Percentiles rank a stretch among this genome's conserved stretches.
These are phyloP conservation scores for Hyphopichia khmerensis DNA, from an alignment of 1,139 yeast genomes.

Conservation along the genomic window DNA sequence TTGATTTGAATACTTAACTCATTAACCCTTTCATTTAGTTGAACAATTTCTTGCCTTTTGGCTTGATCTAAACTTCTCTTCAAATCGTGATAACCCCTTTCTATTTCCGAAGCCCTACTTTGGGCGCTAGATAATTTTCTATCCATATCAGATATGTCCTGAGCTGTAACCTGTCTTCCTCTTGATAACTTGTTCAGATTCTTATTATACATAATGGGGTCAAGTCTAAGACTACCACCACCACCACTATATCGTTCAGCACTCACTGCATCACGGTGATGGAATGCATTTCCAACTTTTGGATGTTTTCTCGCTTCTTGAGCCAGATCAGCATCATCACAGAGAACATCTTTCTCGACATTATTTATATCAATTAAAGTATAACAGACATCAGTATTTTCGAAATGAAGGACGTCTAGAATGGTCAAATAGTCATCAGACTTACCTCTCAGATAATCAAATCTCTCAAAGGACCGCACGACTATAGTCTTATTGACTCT, in stretches of 20 bases:
- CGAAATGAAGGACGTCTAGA: slow-evolving; percentile 58
- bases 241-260: slow-evolving; percentile 41
- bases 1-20: slow-evolving; percentile 15
- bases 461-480: slow-evolving; percentile 52
- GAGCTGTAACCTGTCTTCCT: slow-evolving; percentile 18
- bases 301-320: slow-evolving; percentile 28
- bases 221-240: slow-evolving; percentile 50
- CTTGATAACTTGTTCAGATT: slow-evolving; percentile 32
- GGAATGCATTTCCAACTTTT: slow-evolving; percentile 49
- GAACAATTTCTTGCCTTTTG: slow-evolving; percentile 14
- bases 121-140: slow-evolving; percentile 13
- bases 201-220: slow-evolving; percentile 51
- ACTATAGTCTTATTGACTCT: slow-evolving; percentile 39
- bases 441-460: slow-evolving; percentile 44
- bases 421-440: slow-evolving; percentile 42
- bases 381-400: slow-evolving; percentile 54
- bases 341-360: slow-evolving; percentile 60
- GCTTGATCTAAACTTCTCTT: slow-evolving; percentile 13
- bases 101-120: slow-evolving; percentile 15
- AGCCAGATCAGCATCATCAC: slow-evolving; percentile 53
- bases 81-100: slow-evolving; percentile 14
- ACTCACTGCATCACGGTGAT: slow-evolving; percentile 41
- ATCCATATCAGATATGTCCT: slow-evolving; percentile 17
- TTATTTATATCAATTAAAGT: slow-evolving; percentile 63
- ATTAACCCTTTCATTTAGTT: slow-evolving; percentile 2